These are phyloP conservation scores for Ilex paraguariensis DNA, from an alignment of 305 asterid species.

Conservation along the genomic window DNA sequence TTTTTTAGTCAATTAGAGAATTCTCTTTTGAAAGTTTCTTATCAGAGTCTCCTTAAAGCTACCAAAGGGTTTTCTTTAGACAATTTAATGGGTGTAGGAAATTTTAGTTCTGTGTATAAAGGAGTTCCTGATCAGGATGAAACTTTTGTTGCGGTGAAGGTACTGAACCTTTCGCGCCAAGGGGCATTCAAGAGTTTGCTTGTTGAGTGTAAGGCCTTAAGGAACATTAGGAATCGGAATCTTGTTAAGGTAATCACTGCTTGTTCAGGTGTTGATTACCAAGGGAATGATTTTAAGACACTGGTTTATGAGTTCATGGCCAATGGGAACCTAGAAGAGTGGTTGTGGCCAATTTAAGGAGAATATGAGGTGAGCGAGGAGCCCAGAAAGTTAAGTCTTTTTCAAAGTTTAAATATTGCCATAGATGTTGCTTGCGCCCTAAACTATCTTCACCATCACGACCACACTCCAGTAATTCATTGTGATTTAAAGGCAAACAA, in stretches of 20 bases:
- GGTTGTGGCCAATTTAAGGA: constrained; percentile 7
- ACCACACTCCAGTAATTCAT: constrained; percentile 24
- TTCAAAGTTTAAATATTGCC: constrained; percentile 25
- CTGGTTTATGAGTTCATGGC: constrained; percentile 18
- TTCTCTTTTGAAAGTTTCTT: background rate
- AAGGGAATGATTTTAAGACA: constrained; percentile 23
- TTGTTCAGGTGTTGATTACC: constrained; percentile 22
- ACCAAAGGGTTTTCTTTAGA: background rate
- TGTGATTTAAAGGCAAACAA: constrained; percentile 31
- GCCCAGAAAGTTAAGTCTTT: constrained; percentile 1
- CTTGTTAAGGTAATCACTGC: constrained; percentile 13
- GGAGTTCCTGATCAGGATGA: constrained; percentile 5
- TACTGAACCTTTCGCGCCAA: constrained; percentile 2
- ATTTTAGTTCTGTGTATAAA: constrained; percentile 5
- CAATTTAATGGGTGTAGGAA: background rate
- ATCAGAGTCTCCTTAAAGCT: background rate
- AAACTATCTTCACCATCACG: constrained; percentile 27
- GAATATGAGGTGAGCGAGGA: background rate
- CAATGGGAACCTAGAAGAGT: constrained; percentile 14
- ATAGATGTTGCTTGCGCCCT: constrained; percentile 29
- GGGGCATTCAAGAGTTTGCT: constrained; percentile 23
- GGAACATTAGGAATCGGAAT: constrained; percentile 19
- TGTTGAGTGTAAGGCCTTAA: constrained; percentile 19
- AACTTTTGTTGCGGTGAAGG: constrained; percentile 11
- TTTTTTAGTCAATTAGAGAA: background rate